Base-by-base conservation (phyloP, 2,329 filamentous ascomycete genomes). In the Phialemoniopsis sp. region DNA sequence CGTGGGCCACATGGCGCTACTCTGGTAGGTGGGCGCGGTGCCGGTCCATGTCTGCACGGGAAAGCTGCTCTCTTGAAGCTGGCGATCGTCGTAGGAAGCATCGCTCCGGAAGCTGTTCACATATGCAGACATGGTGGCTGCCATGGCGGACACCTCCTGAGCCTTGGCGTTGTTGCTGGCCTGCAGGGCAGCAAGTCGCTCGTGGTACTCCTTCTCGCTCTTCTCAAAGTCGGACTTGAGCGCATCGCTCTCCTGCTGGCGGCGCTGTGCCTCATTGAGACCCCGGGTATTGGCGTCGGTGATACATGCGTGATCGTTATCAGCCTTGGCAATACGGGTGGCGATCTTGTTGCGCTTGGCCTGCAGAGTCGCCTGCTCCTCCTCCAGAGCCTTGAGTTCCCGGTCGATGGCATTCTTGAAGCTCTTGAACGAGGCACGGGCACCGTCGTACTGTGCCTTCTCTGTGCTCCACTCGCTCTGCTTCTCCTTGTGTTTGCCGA, bases 311-410 rank as follows among this genome's bases (percentile, higher is more conserved):
- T 85, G 74, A 59, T 89, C 85, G 48, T 78, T 81, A 48, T 85
- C 80, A 17, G 88, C 78, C 65, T 87, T 87, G 54, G 74, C 72
- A 50, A 87, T 83, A 37, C 86, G 81, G 18, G 77, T 72, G 40
- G 79, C 77, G 32, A 88, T 80, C 63, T 86, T 86, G 64, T 87
- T 87, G 36, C 78, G 76, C 59, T 87, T 87, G 41, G 79, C 77
- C 53, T 82, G 74, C 0, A 83, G 66, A 46, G 73, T 72, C 15
- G 70, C 66, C 51, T 82, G 75, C 41, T 89, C 85, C 34, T 79
- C 73, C 49, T 81, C 77, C 38, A 85, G 71, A 19, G 68, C 66
- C 51, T 80, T 76, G 45, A 85, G 63, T 41, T 84, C 76, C 47
- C 73, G 73, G 45, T 87, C 82, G 32, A 82, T 67, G 31, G 74